Evolutionary conservation across 2,329 filamentous ascomycete species (phyloP).

Genomic region (Verticillium dahliae): DNA sequence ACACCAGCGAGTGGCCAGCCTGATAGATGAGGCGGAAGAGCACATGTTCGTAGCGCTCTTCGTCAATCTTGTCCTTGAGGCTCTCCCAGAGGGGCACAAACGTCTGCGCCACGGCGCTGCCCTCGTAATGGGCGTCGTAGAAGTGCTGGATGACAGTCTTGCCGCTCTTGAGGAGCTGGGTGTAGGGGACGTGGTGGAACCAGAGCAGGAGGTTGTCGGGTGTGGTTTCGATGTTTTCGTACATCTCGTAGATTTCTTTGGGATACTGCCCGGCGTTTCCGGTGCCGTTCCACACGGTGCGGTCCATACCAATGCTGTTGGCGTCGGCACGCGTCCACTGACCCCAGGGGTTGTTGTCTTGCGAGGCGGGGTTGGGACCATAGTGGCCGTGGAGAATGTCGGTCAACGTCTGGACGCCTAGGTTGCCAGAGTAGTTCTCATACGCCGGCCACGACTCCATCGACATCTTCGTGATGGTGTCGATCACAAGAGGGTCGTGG

Average conservation of each 20-base stretch:
- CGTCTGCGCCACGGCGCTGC: slow-evolving; percentile 52
- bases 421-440: slow-evolving; percentile 64
- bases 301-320: slow-evolving; percentile 61
- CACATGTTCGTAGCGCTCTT: slow-evolving; percentile 51
- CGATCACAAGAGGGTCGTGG: slow-evolving; percentile 43
- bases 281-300: slow-evolving; percentile 62
- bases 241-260: slow-evolving; percentile 47
- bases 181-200: slow-evolving; percentile 71
- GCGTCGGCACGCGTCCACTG: slow-evolving; percentile 64
- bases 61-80: slow-evolving; percentile 50
- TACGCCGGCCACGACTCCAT: slow-evolving; percentile 67
- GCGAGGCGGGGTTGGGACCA: slow-evolving; percentile 59
- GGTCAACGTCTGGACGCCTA: slow-evolving; percentile 62
- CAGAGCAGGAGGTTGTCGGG: slow-evolving; percentile 63
- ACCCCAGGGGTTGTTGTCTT: slow-evolving; percentile 63
- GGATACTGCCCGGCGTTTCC: slow-evolving; percentile 62
- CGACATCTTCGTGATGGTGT: slow-evolving; percentile 55
- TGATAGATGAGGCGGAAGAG: slow-evolving; percentile 57
- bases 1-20: slow-evolving; percentile 63
- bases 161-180: slow-evolving; percentile 52
- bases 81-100: slow-evolving; percentile 50
- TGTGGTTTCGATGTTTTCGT: slow-evolving; percentile 55
- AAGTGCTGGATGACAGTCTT: slow-evolving; percentile 64
- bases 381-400: slow-evolving; percentile 63
- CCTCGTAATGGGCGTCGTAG: slow-evolving; percentile 56